Percentiles rank a stretch among this genome's conserved stretches.
These are phyloP conservation scores for Fusarium acutatum DNA, from an alignment of 2,329 filamentous ascomycete genomes.

Conservation along the genomic window DNA sequence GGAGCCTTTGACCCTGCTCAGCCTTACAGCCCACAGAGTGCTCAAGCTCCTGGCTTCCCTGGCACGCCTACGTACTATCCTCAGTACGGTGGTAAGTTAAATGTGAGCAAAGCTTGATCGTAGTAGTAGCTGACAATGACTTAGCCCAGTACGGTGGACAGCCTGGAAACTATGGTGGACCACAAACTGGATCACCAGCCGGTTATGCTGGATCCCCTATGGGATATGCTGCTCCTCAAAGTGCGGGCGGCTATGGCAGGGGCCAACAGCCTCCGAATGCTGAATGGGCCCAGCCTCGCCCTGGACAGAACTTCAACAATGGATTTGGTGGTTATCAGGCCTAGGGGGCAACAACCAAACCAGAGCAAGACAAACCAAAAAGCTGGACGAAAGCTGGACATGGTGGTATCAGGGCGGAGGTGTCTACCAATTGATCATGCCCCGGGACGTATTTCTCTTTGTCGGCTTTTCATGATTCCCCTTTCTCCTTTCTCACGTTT, in stretches of 20 bases:
- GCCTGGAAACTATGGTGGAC: conserved; percentile 71
- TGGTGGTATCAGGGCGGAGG: conserved; percentile 29
- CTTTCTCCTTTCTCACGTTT: conserved; percentile 38
- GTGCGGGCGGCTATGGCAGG: conserved; percentile 85
- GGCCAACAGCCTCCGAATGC: conserved; percentile 69
- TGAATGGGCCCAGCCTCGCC: conserved; percentile 63
- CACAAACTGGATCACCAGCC: conserved; percentile 68
- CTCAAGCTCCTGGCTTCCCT: conserved; percentile 75
- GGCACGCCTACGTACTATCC: conserved; percentile 90
- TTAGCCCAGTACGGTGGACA: conserved; percentile 69
- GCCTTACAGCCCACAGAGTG: conserved; percentile 76
- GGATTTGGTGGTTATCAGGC: conserved; percentile 72
- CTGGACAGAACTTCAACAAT: conserved; percentile 66
- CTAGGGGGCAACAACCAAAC: conserved; percentile 48
- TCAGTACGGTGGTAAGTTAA: conserved; percentile 82
- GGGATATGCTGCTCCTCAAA: conserved; percentile 76
- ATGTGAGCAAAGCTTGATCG: not conserved
- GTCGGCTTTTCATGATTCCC: conserved; percentile 35
- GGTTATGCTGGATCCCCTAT: conserved; percentile 73
- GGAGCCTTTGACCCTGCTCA: conserved; percentile 80
- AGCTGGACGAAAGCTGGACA: conserved; percentile 32
- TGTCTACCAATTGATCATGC: conserved; percentile 35
- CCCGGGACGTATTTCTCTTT: conserved; percentile 23
- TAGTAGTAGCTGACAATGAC: conserved; percentile 40
- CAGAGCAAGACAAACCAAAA: conserved; percentile 35